Conservation (phyloP, 495 filamentous ascomycete species). For the Neurospora sublineolata region DNA sequence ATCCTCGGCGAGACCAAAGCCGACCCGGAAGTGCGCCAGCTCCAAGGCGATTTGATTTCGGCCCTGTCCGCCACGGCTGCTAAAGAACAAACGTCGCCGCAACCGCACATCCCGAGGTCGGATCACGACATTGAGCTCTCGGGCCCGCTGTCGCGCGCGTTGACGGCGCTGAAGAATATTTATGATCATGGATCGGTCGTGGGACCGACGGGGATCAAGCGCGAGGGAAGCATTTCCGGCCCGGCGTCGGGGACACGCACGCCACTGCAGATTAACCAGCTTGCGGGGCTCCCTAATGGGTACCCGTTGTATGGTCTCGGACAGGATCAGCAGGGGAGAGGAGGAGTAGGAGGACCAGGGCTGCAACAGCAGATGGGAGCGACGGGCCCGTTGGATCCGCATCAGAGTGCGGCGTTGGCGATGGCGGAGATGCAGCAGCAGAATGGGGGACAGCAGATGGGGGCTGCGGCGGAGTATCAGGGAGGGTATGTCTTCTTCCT, state of each 20-base stretch:
- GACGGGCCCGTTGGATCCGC: constrained; percentile 31
- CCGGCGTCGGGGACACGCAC: constrained; percentile 29
- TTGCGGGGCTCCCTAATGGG: constrained; percentile 3
- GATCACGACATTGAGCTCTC: constrained; percentile 45
- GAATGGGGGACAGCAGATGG: constrained; percentile 24
- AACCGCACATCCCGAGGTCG: constrained; percentile 32
- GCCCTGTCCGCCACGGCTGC: constrained; percentile 43
- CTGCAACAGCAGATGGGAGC: constrained; percentile 1
- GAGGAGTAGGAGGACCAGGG: neutral
- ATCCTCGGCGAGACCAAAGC: constrained; percentile 50
- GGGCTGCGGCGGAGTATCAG: neutral
- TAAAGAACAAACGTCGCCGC: constrained; percentile 37
- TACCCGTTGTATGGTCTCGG: neutral
- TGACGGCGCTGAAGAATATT: constrained; percentile 44
- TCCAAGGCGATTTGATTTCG: constrained; percentile 45
- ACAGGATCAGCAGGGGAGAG: constrained; percentile 3
- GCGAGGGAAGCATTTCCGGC: constrained; percentile 23
- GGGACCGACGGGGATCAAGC: constrained; percentile 24
- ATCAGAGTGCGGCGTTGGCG: constrained; percentile 43
- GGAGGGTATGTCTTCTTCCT: constrained; percentile 11
- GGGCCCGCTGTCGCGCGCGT: constrained; percentile 39
- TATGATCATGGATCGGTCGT: constrained; percentile 44
- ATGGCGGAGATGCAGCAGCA: constrained; percentile 47
- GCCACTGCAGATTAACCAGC: constrained; percentile 18
- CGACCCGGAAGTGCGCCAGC: constrained; percentile 42